Percentiles rank a stretch among this genome's conserved stretches.
phyloP scores from a whole-genome alignment of 345 rosid species.

The Lepidium sativum region DNA sequence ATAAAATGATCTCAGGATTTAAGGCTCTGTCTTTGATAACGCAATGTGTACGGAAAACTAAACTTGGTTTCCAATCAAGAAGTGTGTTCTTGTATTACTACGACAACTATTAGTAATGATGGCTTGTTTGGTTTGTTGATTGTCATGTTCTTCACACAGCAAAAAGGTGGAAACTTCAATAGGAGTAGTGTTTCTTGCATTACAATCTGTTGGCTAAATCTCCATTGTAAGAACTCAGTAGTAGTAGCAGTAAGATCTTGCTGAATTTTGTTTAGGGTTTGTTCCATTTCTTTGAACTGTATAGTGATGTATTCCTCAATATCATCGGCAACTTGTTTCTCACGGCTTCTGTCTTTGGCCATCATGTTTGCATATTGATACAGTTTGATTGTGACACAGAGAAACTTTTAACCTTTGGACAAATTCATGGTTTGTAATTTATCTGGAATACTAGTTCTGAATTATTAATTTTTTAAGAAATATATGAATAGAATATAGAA shows the following conservation, averaged over 20 bases:
- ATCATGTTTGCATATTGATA: background rate
- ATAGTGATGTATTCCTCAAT: background rate
- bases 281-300: background rate
- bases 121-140: background rate
- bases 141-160: background rate
- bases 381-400: background rate
- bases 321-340: background rate
- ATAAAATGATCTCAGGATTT: conserved; percentile 22
- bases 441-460: too few species aligned
- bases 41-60: background rate
- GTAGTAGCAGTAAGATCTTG: background rate
- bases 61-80: background rate
- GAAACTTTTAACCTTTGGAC: background rate
- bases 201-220: background rate
- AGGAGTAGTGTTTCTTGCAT: background rate
- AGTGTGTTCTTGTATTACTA: background rate
- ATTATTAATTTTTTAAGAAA: too few species aligned
- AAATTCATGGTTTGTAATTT: too few species aligned
- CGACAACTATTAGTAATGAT: background rate
- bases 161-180: background rate
- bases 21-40: background rate
- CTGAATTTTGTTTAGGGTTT: background rate
- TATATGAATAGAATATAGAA: too few species aligned
- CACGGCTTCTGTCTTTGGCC: background rate
- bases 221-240: background rate